A percentile compares a stretch with the other conserved stretches of the same genome.
phyloP scores from a whole-genome alignment of 352 stramenopile genomes.

The Pythium scleroteichum region DNA sequence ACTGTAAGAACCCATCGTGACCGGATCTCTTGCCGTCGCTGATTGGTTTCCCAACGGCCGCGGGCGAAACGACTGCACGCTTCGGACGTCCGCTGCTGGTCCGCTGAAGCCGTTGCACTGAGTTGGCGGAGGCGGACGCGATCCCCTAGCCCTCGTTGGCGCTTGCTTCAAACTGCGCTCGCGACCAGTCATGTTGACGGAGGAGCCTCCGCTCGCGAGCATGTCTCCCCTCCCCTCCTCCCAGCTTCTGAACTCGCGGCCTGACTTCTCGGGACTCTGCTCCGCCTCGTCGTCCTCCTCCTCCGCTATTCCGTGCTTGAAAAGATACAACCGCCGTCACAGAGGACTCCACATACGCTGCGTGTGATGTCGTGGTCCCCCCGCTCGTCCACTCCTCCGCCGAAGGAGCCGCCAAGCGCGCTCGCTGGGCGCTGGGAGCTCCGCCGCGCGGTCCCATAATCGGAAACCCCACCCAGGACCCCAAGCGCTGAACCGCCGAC shows the following conservation, averaged over 20 bases:
- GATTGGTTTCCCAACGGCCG: conserved; percentile 25
- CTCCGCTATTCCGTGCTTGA: conserved; percentile 2
- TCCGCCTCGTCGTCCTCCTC: too few relatives aligned
- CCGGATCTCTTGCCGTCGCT: not conserved
- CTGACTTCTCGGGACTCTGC: conserved; percentile 16
- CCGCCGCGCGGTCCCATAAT: conserved; percentile 18
- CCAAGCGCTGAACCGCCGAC: conserved; percentile 20
- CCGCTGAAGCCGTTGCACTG: not conserved
- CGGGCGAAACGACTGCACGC: conserved; percentile 22
- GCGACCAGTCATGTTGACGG: conserved; percentile 25
- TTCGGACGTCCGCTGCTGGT: conserved; percentile 18
- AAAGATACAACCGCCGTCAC: conserved; percentile 17
- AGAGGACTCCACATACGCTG: conserved; percentile 6
- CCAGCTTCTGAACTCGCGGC: conserved; percentile 18
- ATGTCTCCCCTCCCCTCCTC: conserved; percentile 8
- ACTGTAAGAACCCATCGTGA: too few relatives aligned
- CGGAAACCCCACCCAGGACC: conserved; percentile 21
- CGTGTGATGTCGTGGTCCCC: conserved; percentile 7
- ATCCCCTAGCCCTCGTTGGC: conserved; percentile 31
- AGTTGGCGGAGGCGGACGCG: conserved; percentile 13
- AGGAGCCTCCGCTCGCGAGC: not conserved
- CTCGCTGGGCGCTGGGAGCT: not conserved
- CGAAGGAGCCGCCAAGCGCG: conserved; percentile 9
- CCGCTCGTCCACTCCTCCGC: conserved; percentile 28
- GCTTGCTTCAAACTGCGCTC: conserved; percentile 25